Evolutionary conservation across 2,329 filamentous ascomycete genomes (phyloP).

Genomic region (Kalaharituber pfeilii): DNA sequence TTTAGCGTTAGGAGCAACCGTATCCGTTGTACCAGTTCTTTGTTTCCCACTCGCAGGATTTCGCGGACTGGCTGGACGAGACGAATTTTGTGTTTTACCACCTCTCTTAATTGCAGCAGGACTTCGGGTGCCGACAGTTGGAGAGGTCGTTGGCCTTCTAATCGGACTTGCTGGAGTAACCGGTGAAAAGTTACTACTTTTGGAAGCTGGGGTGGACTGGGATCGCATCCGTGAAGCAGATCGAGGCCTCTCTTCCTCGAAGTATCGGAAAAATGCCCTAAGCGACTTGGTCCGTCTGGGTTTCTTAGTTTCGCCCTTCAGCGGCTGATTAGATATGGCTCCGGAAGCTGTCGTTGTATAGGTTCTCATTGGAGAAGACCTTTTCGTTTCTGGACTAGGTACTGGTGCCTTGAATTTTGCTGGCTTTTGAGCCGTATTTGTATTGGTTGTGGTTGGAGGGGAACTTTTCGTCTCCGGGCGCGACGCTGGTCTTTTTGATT

Average conservation of each 20-base stretch:
- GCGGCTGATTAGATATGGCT: not conserved
- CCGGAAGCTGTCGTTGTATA: not conserved
- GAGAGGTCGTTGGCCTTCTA: not conserved
- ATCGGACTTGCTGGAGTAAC: not conserved
- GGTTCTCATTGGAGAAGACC: not conserved
- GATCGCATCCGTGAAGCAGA: not conserved
- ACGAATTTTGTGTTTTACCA: too few relatives aligned
- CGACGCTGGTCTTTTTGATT: not conserved
- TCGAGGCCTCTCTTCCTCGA: not conserved
- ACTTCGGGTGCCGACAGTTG: not conserved
- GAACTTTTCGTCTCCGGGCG: not conserved
- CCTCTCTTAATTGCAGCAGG: too few relatives aligned
- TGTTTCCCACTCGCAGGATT: too few relatives aligned
- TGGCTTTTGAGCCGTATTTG: not conserved
- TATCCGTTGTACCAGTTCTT: too few relatives aligned
- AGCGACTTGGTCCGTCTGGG: slow-evolving; percentile 5
- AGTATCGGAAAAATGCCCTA: slow-evolving; percentile 5
- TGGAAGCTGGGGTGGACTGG: not conserved
- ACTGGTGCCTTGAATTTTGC: too few relatives aligned
- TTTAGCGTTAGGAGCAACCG: too few relatives aligned
- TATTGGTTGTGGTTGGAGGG: not conserved
- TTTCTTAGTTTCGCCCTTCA: slow-evolving; percentile 6
- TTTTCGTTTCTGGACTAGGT: not conserved
- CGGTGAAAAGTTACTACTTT: too few relatives aligned
- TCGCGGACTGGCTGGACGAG: too few relatives aligned